These are phyloP conservation scores for Stereum hirsutum DNA, from an alignment of 1,284 basidiomycete genomes.

Conservation along the genomic window DNA sequence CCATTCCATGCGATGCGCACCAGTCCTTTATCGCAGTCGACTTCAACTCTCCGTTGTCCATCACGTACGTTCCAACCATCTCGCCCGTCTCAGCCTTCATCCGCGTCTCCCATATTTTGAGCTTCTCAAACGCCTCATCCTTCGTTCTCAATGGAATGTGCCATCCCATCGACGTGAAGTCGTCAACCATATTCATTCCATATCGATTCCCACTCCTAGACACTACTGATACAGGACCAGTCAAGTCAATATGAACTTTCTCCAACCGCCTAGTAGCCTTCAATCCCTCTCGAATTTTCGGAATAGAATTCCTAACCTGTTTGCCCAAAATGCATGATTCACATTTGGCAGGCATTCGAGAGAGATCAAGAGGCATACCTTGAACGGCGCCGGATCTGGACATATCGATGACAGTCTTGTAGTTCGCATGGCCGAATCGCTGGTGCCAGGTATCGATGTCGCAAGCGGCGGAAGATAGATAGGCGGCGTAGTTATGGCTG, in stretches of 20 bases:
- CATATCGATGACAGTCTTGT: conserved; percentile 6
- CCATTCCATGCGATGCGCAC: background rate
- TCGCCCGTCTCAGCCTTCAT: background rate
- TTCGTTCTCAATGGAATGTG: background rate
- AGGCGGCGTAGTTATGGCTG: background rate
- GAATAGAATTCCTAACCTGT: conserved; percentile 7
- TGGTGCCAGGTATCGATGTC: conserved; percentile 6
- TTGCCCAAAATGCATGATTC: conserved; percentile 9
- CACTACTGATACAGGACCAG: conserved; percentile 1
- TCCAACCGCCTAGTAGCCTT: conserved; percentile 5
- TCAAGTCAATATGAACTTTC: conserved; percentile 5
- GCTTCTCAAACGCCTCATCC: background rate
- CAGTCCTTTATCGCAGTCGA: background rate
- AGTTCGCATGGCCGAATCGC: conserved; percentile 8
- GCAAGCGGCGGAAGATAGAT: background rate
- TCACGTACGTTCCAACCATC: background rate
- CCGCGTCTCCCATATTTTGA: background rate
- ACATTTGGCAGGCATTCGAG: conserved; percentile 7
- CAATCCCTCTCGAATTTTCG: conserved; percentile 5
- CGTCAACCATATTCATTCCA: conserved; percentile 7
- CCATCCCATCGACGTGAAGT: conserved; percentile 4
- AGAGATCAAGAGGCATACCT: conserved; percentile 9
- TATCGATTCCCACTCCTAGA: conserved; percentile 5
- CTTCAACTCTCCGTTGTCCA: conserved; percentile 14
- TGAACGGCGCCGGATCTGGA: background rate